Percentiles rank a stretch among this genome's conserved stretches.
phyloP scores from a whole-genome alignment of 2,329 filamentous ascomycete species.

The Didymellaceae sp. region DNA sequence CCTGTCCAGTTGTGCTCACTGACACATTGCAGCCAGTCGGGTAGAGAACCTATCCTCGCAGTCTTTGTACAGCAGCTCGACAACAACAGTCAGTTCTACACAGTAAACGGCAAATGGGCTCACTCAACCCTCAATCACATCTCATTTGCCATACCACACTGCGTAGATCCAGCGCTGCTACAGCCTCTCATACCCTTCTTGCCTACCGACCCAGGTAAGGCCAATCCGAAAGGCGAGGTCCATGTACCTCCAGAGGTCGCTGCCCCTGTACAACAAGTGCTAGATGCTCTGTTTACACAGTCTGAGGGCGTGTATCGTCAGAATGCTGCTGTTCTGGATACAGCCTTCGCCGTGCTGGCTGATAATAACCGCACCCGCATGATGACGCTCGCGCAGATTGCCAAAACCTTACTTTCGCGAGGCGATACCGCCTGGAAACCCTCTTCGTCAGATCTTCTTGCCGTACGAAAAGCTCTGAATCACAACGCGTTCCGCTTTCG shows the following conservation, averaged over 20 bases:
- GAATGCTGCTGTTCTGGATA: constrained; percentile 56
- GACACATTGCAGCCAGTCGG: constrained; percentile 23
- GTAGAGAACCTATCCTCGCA: constrained; percentile 53
- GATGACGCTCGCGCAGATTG: constrained; percentile 57
- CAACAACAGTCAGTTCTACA: constrained; percentile 56
- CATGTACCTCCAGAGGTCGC: constrained; percentile 55
- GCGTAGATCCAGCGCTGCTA: constrained; percentile 55
- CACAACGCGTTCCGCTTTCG: constrained; percentile 68
- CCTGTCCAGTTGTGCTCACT: neutral
- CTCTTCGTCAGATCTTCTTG: constrained; percentile 63
- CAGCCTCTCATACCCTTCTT: constrained; percentile 59
- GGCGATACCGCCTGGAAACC: constrained; percentile 37
- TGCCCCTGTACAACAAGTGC: constrained; percentile 52
- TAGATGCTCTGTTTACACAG: constrained; percentile 53
- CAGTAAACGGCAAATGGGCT: constrained; percentile 58
- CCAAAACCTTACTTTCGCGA: constrained; percentile 49
- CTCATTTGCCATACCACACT: constrained; percentile 58
- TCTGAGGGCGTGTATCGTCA: constrained; percentile 57
- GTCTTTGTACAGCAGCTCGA: constrained; percentile 56
- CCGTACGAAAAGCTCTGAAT: constrained; percentile 70
- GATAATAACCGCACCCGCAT: constrained; percentile 53
- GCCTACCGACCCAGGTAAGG: constrained; percentile 48
- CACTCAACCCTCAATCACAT: constrained; percentile 49
- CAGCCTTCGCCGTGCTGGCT: constrained; percentile 56
- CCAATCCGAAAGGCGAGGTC: constrained; percentile 40